Base-by-base conservation (phyloP, 2,329 filamentous ascomycete genomes). In the Aspergillus sp. region DNA sequence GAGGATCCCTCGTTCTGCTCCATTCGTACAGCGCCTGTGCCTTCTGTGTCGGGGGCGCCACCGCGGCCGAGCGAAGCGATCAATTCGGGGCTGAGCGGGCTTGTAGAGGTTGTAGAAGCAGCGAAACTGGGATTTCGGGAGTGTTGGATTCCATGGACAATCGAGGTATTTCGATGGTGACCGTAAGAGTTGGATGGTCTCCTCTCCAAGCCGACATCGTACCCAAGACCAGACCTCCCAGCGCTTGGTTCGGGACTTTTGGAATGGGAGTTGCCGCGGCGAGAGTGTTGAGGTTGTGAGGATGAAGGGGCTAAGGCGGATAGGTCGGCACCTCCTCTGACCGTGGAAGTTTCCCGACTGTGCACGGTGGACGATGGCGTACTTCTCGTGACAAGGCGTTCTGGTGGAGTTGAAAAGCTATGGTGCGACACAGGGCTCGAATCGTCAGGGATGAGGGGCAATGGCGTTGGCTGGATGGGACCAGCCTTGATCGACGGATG, bases 161-260 rank as follows among this genome's bases (percentile, higher is more conserved):
- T 97, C 52, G 94, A 98, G 0, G 94, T 96, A 80, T 99, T 92
- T 58, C 95, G 89, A 78, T 98, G 92, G 76, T 99, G 93, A 61
- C 91, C 91, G 82, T 98, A 89, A 15, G 83, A 84, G 61, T 77
- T 78, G 6, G 77, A 80, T 38, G 78, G 76, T 56, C 74, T 70
- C 62, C 77, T 72, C 69, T 80, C 78, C 60, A 79, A 66, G 58
- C 68, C 69, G 49, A 66, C 72, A 67, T 78, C 76, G 60, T 78
- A 73, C 63, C 70, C 72, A 63, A 70, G 62, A 41, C 67, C 70
- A 32, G 76, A 72, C 25, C 77, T 75, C 50, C 62, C 69, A 55
- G 70, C 59, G 43, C 69, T 67, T 6, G 76, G 69, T 60, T 79
- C 77, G 39, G 77, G 77, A 57, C 76, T 79, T 63, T 78, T 79